A percentile compares a stretch with the other conserved stretches of the same genome.
These are phyloP conservation scores for Tuber brumale DNA, from an alignment of 495 filamentous ascomycete genomes.

Conservation along the genomic window DNA sequence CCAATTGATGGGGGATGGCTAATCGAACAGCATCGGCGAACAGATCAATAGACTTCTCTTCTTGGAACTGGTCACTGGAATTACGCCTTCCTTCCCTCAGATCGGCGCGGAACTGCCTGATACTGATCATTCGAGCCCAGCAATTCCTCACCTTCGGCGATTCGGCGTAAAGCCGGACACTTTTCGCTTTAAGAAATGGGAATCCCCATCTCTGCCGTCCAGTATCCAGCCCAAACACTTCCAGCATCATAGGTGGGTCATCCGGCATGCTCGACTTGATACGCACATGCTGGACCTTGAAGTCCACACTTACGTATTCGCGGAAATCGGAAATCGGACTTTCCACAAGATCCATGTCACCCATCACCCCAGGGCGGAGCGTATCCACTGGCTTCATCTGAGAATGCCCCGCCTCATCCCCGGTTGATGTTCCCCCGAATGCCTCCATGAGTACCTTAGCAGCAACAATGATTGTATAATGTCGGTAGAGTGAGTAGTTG, in stretches of 20 bases:
- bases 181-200: slow-evolving; percentile 67
- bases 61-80: slow-evolving; percentile 53
- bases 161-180: slow-evolving; percentile 77
- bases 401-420: slow-evolving; percentile 31
- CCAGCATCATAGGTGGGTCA: slow-evolving; percentile 84
- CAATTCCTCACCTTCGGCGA: slow-evolving; percentile 70
- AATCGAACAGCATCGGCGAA: slow-evolving; percentile 77
- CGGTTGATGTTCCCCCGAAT: slow-evolving; percentile 47
- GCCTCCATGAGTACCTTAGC: slow-evolving; percentile 66
- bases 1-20: slow-evolving; percentile 88
- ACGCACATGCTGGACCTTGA: slow-evolving; percentile 71
- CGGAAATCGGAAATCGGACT: slow-evolving; percentile 18
- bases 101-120: slow-evolving; percentile 73
- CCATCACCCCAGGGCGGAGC: slow-evolving; percentile 8
- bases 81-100: slow-evolving; percentile 68
- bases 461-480: slow-evolving; percentile 84
- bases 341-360: slow-evolving; percentile 23
- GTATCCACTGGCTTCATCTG: slow-evolving; percentile 12
- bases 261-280: slow-evolving; percentile 80
- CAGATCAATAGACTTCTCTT: slow-evolving; percentile 80
- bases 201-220: slow-evolving; percentile 78
- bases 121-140: slow-evolving; percentile 78
- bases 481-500: slow-evolving; percentile 89
- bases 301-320: slow-evolving; percentile 74
- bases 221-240: slow-evolving; percentile 70